Evolutionary conservation across 352 stramenopile genomes (phyloP), one percentile per base, ranked within the genome.

Genomic region (Saprolegnia diclina): DNA sequence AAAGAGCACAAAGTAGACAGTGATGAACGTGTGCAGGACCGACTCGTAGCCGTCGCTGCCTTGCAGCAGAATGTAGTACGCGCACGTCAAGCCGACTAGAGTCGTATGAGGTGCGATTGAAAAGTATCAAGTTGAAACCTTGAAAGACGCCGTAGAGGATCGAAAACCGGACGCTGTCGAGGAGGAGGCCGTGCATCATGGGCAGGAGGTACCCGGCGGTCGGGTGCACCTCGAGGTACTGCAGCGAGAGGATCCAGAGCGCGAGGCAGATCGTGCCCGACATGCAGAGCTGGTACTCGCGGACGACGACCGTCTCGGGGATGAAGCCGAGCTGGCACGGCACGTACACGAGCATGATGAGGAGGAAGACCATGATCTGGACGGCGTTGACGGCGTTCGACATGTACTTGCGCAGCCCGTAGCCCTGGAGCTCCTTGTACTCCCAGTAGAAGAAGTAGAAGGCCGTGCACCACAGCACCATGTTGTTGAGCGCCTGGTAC

Each of bases 131-230:
- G 35, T 59, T 24, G 24, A 24, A 19, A 67, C 62, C 38, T 69
- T 69, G 73, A 65, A 91, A 91, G 4, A 90, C 81, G 0, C 74
- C 78, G 67, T 90, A 91, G 21, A 91, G 76, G 52, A 91, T 66
- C 16, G 87, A 73, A 61, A 91, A 91, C 5, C 80, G 80, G 56
- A 81, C 79, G 48, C 89, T 78, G 53, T 91, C 83, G 35, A 77
- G 85, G 22, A 84, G 72, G 77, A 91, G 85, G 72, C 86, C 78
- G 13, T 75, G 77, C 83, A 91, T 89, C 83, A 91, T 91, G 4
- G 83, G 80, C 57, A 90, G 85, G 10, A 91, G 76, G 29, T 89
- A 65, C 0, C 83, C 83, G 14, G 74, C 87, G 11, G 78, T 74
- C 0, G 74, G 82, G 16, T 78, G 83, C 53, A 88, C 76, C 67